phyloP scores from a whole-genome alignment of 768 basidiomycete genomes.

The Boletus sp. region DNA sequence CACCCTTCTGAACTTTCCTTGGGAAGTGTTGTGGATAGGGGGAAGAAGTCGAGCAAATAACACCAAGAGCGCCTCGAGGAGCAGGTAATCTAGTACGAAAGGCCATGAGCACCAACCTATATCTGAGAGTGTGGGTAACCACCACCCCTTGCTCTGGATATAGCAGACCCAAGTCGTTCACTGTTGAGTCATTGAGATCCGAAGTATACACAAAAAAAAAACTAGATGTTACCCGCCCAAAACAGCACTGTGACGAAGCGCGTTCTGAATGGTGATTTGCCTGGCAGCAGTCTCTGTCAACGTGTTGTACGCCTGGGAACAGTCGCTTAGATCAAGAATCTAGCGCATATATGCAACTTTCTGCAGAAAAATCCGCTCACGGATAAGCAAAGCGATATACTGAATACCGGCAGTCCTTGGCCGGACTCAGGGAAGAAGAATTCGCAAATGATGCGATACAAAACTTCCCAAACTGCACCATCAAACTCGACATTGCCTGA shows the following conservation, averaged over 20 bases:
- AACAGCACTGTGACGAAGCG: slow-evolving; percentile 40
- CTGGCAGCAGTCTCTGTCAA: slow-evolving; percentile 46
- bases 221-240: slow-evolving; percentile 46
- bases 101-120: background rate
- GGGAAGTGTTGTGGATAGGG: slow-evolving; percentile 34
- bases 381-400: slow-evolving; percentile 23
- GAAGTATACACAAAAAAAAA: background rate
- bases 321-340: slow-evolving; percentile 12
- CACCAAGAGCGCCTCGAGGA: slow-evolving; percentile 54
- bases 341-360: slow-evolving; percentile 30
- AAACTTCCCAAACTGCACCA: slow-evolving; percentile 22
- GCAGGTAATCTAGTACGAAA: slow-evolving; percentile 46
- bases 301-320: slow-evolving; percentile 47
- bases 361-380: slow-evolving; percentile 16
- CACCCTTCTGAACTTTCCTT: slow-evolving; percentile 36
- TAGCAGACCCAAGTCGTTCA: slow-evolving; percentile 43
- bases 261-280: slow-evolving; percentile 41
- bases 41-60: slow-evolving; percentile 57
- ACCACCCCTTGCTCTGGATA: slow-evolving; percentile 48
- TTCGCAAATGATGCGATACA: slow-evolving; percentile 35
- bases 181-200: slow-evolving; percentile 26
- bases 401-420: slow-evolving; percentile 16
- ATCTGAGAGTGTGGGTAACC: background rate
- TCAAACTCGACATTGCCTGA: slow-evolving; percentile 21
- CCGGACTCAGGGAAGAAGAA: slow-evolving; percentile 34